phyloP scores from a whole-genome alignment of 176 grass and related monocot genomes.

The Musa acuminata region DNA sequence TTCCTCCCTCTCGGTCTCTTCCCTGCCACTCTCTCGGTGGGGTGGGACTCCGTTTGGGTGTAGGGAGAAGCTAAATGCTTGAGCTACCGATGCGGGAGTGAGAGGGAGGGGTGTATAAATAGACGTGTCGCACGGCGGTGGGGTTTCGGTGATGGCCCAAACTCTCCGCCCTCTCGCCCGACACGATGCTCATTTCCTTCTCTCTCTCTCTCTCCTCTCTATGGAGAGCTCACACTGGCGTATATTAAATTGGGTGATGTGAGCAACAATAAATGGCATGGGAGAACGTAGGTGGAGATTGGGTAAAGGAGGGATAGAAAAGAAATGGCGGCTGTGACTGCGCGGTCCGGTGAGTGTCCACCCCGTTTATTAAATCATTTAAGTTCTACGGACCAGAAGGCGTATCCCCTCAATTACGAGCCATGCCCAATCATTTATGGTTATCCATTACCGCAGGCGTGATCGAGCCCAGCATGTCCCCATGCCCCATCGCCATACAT shows the following conservation, averaged over 20 bases:
- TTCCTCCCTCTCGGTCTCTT: too few species aligned
- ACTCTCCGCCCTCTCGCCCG: too few species aligned
- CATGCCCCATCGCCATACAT: too few species aligned
- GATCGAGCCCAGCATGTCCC: too few species aligned
- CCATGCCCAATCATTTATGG: too few species aligned
- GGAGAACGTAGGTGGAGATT: background rate
- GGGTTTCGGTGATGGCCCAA: background rate
- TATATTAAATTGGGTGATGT: background rate
- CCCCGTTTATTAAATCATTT: background rate
- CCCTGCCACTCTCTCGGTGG: background rate
- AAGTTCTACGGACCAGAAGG: background rate
- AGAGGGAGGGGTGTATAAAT: background rate
- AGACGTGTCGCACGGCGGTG: background rate
- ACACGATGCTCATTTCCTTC: background rate
- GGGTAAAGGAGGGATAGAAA: background rate
- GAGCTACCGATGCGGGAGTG: background rate
- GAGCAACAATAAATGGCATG: background rate
- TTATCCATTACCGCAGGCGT: background rate
- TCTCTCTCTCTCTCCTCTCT: background rate
- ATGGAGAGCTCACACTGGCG: background rate
- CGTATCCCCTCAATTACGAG: too few species aligned
- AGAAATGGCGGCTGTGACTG: constrained; percentile 18
- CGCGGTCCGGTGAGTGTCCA: background rate
- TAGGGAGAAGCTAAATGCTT: background rate
- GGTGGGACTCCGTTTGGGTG: background rate